Evolutionary conservation across 2,329 filamentous ascomycete species (phyloP).

Genomic region (Podosphaera aphanis): DNA sequence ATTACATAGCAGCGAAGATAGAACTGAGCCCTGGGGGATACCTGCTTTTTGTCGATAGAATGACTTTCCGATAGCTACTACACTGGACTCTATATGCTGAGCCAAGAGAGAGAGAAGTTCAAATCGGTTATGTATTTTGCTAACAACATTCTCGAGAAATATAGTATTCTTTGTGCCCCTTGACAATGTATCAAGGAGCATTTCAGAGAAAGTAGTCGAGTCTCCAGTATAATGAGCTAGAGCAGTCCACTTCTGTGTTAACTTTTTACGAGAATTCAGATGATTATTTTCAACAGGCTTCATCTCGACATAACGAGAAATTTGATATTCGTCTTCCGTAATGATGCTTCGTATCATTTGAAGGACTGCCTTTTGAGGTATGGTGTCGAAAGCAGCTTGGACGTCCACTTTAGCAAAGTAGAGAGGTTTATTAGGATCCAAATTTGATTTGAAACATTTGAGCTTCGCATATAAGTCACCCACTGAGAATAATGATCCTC

Average conservation of each 20-base stretch:
- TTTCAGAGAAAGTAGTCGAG: constrained; percentile 13
- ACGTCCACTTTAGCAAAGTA: constrained; percentile 92
- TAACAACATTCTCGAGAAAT: constrained; percentile 47
- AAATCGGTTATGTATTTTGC: constrained; percentile 30
- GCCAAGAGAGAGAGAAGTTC: constrained; percentile 45
- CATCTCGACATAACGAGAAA: constrained; percentile 55
- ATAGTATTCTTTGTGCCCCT: constrained; percentile 35
- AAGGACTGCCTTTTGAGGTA: constrained; percentile 58
- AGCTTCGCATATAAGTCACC: constrained; percentile 57
- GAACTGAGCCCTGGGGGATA: constrained; percentile 78
- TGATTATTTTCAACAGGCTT: constrained; percentile 20
- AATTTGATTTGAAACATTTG: constrained; percentile 37
- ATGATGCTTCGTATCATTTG: constrained; percentile 36
- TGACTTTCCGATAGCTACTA: constrained; percentile 72
- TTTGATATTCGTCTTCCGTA: constrained; percentile 37
- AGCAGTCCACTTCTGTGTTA: constrained; percentile 13
- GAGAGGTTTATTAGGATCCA: constrained; percentile 23
- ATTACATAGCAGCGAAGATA: constrained; percentile 75
- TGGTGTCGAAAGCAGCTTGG: constrained; percentile 79
- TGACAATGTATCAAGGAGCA: constrained; percentile 9
- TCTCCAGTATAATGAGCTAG: constrained; percentile 12
- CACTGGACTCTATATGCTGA: constrained; percentile 63
- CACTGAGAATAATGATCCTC: constrained; percentile 59
- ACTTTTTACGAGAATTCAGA: constrained; percentile 5
- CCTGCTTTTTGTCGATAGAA: constrained; percentile 71